Evolutionary conservation across 1,139 yeast species (phyloP), one percentile per base, ranked within the genome.

Genomic region (Suzukiozyma palmioleophila): DNA sequence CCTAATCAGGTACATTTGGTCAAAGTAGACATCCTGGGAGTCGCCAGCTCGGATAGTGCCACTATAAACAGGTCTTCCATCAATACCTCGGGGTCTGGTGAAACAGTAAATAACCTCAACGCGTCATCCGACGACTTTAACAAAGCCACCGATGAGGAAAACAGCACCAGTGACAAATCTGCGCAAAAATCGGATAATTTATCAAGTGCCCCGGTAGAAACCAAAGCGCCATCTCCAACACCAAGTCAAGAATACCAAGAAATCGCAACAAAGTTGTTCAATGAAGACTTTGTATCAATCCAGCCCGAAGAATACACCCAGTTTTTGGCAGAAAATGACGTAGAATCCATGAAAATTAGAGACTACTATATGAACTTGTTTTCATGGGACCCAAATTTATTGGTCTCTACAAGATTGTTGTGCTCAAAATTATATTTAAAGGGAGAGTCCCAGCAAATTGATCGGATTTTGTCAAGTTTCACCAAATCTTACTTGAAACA

Each of bases 371-470:
- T 76, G 79, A 64, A 66, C 44, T 52, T 66, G 26, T 77, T 75
- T 53, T 49, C 58, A 34, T 77, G 81, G 81, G 65, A 71, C 43
- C 49, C 66, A 7, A 73, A 74, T 43, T 56, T 82, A 35, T 59
- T 85, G 43, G 63, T 61, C 3, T 68, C 89, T 1, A 68, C 88
- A 13, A 64, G 92, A 31, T 60, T 61, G 38, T 63, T 88, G 33
- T 86, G 95, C 48, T 70, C 77, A 24, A 76, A 72, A 47, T 57
- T 88, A 22, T 84, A 83, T 56, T 69, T 88, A 52, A 81, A 80
- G 51, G 96, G 95, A 2, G 96, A 88, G 57, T 80, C 94, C 1
- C 94, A 85, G 51, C 87, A 84, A 52, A 77, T 88, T 43, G 96
- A 87, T 59, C 71, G 87, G 35, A 74, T 87, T 16, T 63, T 88